Conservation (phyloP, 306 rosid genomes). For the Prinsepia uniflora region DNA sequence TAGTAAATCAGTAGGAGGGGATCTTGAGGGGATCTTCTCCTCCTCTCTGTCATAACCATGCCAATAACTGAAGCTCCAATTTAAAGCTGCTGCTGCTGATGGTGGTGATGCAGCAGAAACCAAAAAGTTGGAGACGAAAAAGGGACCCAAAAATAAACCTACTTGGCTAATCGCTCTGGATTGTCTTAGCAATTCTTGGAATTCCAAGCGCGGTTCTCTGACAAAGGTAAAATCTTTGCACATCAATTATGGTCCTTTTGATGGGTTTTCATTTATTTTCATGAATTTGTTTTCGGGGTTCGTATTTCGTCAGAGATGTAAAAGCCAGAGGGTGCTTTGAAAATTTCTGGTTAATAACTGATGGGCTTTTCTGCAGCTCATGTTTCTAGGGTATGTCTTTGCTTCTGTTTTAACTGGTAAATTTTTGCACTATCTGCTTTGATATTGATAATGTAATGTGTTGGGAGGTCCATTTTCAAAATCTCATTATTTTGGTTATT, state of each 20-base stretch:
- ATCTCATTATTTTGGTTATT: not conserved
- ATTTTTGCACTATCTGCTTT: not conserved
- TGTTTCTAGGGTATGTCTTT: not conserved
- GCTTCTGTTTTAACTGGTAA: not conserved
- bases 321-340: not conserved
- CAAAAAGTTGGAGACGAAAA: not conserved
- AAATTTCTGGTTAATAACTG: not conserved
- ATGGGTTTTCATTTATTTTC: not conserved
- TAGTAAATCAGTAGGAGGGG: conserved; percentile 2
- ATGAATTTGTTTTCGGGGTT: not conserved
- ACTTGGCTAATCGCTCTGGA: not conserved
- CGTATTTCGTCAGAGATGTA: not conserved
- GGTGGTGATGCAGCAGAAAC: not conserved
- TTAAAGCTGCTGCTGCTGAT: not conserved
- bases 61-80: not conserved
- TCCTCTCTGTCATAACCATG: not conserved
- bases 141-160: not conserved
- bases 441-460: not conserved
- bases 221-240: conserved; percentile 8
- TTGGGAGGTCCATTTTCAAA: not conserved
- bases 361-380: not conserved
- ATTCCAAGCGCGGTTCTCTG: not conserved
- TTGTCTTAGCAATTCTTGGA: not conserved
- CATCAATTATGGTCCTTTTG: not conserved
- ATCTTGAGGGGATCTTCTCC: not conserved